Percentiles rank a stretch among this genome's conserved stretches.
phyloP scores from a whole-genome alignment of 2,329 filamentous ascomycete species.

The Fusarium nanum region DNA sequence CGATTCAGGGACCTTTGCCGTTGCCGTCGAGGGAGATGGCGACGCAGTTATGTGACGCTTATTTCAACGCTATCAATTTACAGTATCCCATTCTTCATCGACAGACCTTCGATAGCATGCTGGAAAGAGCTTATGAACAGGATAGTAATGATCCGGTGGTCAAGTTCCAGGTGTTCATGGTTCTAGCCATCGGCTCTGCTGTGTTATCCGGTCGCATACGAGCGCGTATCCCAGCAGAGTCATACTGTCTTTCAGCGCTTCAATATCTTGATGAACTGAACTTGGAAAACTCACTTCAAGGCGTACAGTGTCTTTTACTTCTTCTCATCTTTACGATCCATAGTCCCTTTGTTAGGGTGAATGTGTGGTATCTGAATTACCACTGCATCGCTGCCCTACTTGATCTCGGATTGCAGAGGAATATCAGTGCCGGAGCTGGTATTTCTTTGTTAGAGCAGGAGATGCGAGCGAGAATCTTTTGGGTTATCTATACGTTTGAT shows the following conservation, averaged over 20 bases:
- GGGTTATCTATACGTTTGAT: slow-evolving; percentile 65
- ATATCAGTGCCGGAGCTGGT: slow-evolving; percentile 56
- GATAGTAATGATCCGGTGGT: slow-evolving; percentile 47
- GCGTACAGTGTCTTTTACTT: slow-evolving; percentile 61
- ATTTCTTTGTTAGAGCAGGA: slow-evolving; percentile 63
- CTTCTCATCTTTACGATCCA: slow-evolving; percentile 63
- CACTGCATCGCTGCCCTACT: slow-evolving; percentile 64
- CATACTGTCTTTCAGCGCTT: slow-evolving; percentile 62
- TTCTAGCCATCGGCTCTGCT: slow-evolving; percentile 61
- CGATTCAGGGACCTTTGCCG: slow-evolving; percentile 49
- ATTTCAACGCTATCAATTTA: slow-evolving; percentile 61
- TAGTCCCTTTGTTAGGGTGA: slow-evolving; percentile 60
- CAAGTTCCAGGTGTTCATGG: slow-evolving; percentile 64
- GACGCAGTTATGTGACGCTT: slow-evolving; percentile 56
- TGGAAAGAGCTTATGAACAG: slow-evolving; percentile 52
- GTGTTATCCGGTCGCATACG: slow-evolving; percentile 58
- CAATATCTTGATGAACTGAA: slow-evolving; percentile 59
- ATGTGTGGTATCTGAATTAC: slow-evolving; percentile 67
- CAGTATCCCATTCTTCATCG: slow-evolving; percentile 63
- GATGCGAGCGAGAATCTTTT: slow-evolving; percentile 66
- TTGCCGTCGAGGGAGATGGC: slow-evolving; percentile 52
- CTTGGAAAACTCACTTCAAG: slow-evolving; percentile 60
- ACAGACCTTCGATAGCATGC: slow-evolving; percentile 55
- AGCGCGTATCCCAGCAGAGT: slow-evolving; percentile 59
- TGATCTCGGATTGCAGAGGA: slow-evolving; percentile 64